Evolutionary conservation across 352 stramenopile genomes (phyloP), one percentile per base, ranked within the genome.

Genomic region (Phytopythium mirpurense): DNA sequence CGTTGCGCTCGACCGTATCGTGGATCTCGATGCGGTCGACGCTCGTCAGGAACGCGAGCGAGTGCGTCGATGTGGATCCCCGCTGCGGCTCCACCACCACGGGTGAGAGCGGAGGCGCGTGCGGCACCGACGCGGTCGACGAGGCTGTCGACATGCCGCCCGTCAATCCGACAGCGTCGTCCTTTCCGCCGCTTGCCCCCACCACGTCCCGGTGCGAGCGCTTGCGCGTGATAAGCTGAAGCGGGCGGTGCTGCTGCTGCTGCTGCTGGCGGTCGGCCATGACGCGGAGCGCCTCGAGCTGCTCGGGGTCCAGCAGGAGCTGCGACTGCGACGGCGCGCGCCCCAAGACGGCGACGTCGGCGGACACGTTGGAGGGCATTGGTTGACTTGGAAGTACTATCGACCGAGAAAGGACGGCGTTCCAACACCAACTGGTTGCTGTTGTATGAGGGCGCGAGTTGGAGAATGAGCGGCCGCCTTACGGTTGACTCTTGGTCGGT

Each of bases 21-120:
- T 63, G 62, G 62, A 88, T 75, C 51, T 78, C 72, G 8, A 88
- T 51, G 16, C 58, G 65, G 31, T 88, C 74, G 35, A 88, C 74
- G 51, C 63, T 70, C 57, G 62, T 66, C 15, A 88, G 63, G 59
- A 82, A 85, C 19, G 62, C 62, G 29, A 76, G 56, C 43, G 71
- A 65, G 10, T 54, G 52, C 0, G 70, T 61, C 24, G 68, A 50
- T 7, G 51, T 38, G 3, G 68, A 77, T 46, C 59, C 71, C 26
- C 65, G 67, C 49, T 77, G 31, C 1, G 76, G 76, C 56, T 74
- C 60, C 21, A 84, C 44, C n/a, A 34, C 49, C 45, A 78, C 62
- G 14, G 66, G 60, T 23, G 59, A 69, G 49, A 82, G 68, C 15
- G 57, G 59, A 44, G 66, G 68, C 49, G 61, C 60, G 42, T 75